Percentiles rank a stretch among this genome's conserved stretches.
These are phyloP conservation scores for Euphorbia schlechtendalii DNA, from an alignment of 441 rosid species.

Conservation along the genomic window DNA sequence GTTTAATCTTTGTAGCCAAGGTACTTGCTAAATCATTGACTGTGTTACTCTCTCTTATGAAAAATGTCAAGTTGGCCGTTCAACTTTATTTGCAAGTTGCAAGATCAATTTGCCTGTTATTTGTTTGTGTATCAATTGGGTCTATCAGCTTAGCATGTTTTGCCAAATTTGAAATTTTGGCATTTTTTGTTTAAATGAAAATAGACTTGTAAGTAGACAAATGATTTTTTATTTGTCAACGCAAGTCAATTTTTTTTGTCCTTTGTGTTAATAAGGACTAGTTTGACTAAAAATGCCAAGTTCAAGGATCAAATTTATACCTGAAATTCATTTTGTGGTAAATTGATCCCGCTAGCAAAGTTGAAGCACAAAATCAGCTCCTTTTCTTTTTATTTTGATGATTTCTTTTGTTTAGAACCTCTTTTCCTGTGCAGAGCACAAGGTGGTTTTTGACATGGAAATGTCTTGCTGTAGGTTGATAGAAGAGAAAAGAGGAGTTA, in stretches of 20 bases:
- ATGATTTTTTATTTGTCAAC: background rate
- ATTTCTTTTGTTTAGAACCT: background rate
- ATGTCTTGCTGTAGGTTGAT: conserved; percentile 49
- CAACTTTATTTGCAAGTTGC: background rate
- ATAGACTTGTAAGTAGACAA: background rate
- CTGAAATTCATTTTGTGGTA: background rate
- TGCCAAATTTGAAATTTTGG: background rate
- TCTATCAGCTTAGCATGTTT: background rate
- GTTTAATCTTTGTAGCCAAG: background rate
- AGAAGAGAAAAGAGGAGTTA: conserved; percentile 87
- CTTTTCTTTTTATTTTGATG: background rate
- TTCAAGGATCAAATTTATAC: background rate
- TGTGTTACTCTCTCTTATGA: background rate
- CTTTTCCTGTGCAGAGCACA: too few species aligned
- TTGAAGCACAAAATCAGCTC: background rate
- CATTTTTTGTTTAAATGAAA: background rate
- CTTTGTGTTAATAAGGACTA: background rate
- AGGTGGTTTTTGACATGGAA: conserved; percentile 10
- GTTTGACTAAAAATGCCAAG: background rate
- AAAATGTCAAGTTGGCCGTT: background rate
- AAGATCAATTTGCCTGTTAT: background rate
- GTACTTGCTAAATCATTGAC: background rate
- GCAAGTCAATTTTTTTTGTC: background rate
- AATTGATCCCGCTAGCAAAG: background rate
- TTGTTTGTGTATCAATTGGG: background rate